Evolutionary conservation across 805 yeast genomes (phyloP), one percentile per base, ranked within the genome.

Genomic region (Candida insectorum): DNA sequence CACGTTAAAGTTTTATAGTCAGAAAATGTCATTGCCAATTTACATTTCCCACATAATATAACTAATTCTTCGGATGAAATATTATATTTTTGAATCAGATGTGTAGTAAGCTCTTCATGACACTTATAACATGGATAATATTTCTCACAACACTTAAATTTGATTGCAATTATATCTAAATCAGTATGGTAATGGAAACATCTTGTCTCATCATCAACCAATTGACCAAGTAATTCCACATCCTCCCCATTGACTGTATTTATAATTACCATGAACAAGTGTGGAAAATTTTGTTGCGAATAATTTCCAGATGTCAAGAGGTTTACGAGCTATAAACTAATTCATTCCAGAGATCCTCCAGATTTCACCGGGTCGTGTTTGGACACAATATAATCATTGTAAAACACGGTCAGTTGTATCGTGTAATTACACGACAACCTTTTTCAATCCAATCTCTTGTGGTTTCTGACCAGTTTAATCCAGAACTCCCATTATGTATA

Each of bases 111-210:
- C 13, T 45, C 48, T 14, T 41, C 40, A 39, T 66, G 72, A 45
- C 72, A 66, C 41, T 61, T 38, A 44, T 46, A 60, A 45, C 72
- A 66, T 3, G 71, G 69, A 39, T 50, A 66, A 37, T 55, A 66
- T 11, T 33, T 30, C 4, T 36, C 41, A 39, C 72, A 66, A 46
- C 72, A 66, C 38, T 51, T 50, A 43, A 60, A 64, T 36, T 60
- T 62, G 28, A 66, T 43, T 9, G 71, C 71, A 4, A 66, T 58
- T 7, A 66, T 49, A 41, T 66, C 72, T 2, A 59, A 47, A 4
- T 24, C 31, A 26, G 52, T 39, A 31, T 60, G 56, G 42, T 65
- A 65, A 51, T 66, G 72, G 5, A 29, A 22, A 31, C 72, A 66
- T 15, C 72, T 39, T 3, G 71, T 65, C 16, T 58, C 36, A 6